A percentile compares a stretch with the other conserved stretches of the same genome.
Evolutionary conservation across 805 yeast genomes (phyloP).

Genomic region (Teunomyces barrocoloradensis): DNA sequence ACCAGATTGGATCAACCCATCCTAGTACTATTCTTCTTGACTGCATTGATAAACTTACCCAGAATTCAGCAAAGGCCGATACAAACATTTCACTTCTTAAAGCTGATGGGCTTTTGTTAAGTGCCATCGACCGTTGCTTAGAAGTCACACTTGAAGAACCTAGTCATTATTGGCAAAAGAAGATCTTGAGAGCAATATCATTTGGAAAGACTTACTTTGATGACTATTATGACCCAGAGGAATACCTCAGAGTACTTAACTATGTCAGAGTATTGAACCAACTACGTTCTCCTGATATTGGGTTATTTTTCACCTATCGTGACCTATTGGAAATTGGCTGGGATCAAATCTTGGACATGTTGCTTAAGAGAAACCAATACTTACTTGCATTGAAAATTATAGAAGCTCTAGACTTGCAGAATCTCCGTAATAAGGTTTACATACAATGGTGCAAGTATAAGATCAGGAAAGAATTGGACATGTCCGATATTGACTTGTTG

Average conservation of each 20-base stretch:
- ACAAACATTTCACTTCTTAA: constrained; percentile 61
- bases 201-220: constrained; percentile 74
- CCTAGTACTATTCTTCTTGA: constrained; percentile 82
- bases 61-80: constrained; percentile 76
- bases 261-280: constrained; percentile 66
- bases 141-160: constrained; percentile 76
- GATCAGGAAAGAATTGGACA: constrained; percentile 50
- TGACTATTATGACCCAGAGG: constrained; percentile 51
- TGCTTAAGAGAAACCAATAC: constrained; percentile 60
- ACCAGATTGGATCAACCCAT: constrained; percentile 78
- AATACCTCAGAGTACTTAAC: constrained; percentile 62
- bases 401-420: constrained; percentile 44
- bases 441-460: constrained; percentile 80
- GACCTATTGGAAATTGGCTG: constrained; percentile 55
- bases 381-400: constrained; percentile 63
- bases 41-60: constrained; percentile 58
- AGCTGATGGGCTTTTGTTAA: constrained; percentile 40
- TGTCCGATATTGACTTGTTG: constrained; percentile 60
- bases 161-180: constrained; percentile 76
- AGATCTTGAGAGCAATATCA: constrained; percentile 72
- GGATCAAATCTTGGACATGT: constrained; percentile 50
- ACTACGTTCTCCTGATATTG: constrained; percentile 62
- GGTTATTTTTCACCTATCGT: constrained; percentile 60
- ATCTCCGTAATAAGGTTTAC: constrained; percentile 44
- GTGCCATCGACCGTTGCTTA: constrained; percentile 71